These are phyloP conservation scores for Neurospora sp. DNA, from an alignment of 495 filamentous ascomycete species.

Conservation along the genomic window DNA sequence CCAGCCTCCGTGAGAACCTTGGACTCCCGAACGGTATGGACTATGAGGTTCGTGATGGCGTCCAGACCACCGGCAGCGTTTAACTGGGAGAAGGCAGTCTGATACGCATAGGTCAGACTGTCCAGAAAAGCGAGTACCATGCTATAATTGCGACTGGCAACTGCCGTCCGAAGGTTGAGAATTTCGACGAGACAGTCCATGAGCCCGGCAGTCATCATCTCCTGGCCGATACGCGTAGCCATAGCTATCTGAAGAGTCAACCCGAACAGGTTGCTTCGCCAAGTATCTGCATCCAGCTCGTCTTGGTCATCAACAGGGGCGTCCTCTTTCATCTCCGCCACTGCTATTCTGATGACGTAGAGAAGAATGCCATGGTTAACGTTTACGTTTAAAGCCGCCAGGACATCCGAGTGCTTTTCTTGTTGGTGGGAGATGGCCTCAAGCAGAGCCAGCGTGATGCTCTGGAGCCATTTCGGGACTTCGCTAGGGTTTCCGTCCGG, in stretches of 20 bases:
- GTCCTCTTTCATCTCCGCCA: constrained; percentile 63
- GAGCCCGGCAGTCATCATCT: constrained; percentile 75
- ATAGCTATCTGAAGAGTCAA: constrained; percentile 68
- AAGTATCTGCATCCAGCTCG: constrained; percentile 60
- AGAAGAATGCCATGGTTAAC: constrained; percentile 95
- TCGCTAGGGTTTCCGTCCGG: constrained; percentile 48
- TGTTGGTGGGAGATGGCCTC: constrained; percentile 76
- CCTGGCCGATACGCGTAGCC: constrained; percentile 55
- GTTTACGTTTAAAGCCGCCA: constrained; percentile 77
- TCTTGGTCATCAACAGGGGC: constrained; percentile 43
- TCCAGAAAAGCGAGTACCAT: constrained; percentile 79
- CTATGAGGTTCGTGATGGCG: constrained; percentile 71
- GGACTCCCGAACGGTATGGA: constrained; percentile 65
- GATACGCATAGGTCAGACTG: constrained; percentile 68
- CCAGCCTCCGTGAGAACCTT: constrained; percentile 52
- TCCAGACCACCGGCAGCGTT: constrained; percentile 74
- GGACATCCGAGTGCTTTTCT: constrained; percentile 65
- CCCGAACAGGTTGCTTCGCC: constrained; percentile 79
- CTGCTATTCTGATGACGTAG: constrained; percentile 81
- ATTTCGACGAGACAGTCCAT: constrained; percentile 85
- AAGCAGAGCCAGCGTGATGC: constrained; percentile 68
- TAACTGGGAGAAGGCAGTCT: constrained; percentile 69
- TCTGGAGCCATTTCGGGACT: constrained; percentile 66
- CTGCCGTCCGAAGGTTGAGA: constrained; percentile 68
- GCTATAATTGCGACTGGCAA: constrained; percentile 71